These are phyloP conservation scores for Cryptococcus sp. DNA, from an alignment of 1,284 basidiomycete genomes.

Conservation along the genomic window DNA sequence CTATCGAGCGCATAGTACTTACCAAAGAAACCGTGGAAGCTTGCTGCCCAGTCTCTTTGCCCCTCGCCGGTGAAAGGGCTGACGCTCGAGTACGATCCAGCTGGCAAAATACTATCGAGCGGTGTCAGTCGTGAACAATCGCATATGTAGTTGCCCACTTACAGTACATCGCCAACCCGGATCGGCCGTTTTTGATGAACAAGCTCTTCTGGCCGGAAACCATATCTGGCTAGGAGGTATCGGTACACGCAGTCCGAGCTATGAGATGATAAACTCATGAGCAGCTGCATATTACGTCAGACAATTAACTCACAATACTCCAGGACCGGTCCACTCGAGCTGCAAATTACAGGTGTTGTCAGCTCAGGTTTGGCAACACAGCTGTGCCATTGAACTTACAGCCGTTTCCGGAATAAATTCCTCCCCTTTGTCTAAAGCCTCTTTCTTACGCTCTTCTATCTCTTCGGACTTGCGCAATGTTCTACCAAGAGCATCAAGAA, in stretches of 20 bases:
- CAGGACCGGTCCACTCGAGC: slow-evolving; percentile 48
- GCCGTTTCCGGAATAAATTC: slow-evolving; percentile 32
- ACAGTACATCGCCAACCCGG: slow-evolving; percentile 40
- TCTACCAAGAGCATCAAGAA: slow-evolving; percentile 39
- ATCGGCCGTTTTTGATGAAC: slow-evolving; percentile 31
- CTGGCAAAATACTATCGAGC: slow-evolving; percentile 29
- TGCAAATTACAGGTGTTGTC: background rate
- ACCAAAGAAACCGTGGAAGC: slow-evolving; percentile 42
- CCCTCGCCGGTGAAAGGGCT: slow-evolving; percentile 29
- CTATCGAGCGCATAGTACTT: background rate
- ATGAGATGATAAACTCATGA: background rate
- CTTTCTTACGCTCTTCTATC: slow-evolving; percentile 15
- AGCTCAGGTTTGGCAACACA: no score
- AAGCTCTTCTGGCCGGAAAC: slow-evolving; percentile 34
- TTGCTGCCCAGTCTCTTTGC: slow-evolving; percentile 37
- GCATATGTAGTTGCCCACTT: slow-evolving; percentile 3
- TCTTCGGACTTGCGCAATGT: slow-evolving; percentile 35
- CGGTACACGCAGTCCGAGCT: slow-evolving; percentile 44
- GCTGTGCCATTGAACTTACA: slow-evolving; percentile 15
- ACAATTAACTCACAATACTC: slow-evolving; percentile 31
- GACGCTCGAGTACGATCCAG: slow-evolving; percentile 38
- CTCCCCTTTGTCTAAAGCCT: slow-evolving; percentile 26
- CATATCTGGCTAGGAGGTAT: slow-evolving; percentile 40
- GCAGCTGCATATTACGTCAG: background rate
- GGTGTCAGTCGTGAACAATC: background rate